Evolutionary conservation across 257 asterid species (phyloP), one percentile per base, ranked within the genome.

Genomic region (Rauvolfia tetraphylla): DNA sequence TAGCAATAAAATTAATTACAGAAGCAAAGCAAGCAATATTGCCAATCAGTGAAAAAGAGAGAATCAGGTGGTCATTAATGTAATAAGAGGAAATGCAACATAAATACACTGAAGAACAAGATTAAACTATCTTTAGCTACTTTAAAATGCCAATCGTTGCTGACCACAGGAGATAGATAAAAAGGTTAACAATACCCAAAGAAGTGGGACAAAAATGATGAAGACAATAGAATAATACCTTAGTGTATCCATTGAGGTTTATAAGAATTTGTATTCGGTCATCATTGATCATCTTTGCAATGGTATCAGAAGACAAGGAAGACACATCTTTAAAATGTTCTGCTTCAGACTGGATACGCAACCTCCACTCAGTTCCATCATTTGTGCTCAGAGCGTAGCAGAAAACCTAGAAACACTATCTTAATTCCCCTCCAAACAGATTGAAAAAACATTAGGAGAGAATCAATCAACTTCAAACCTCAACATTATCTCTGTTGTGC

Each of bases 321-420:
- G 99, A 95, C 56, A 93, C 98, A 48, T 95, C 98, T 72, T 86
- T 83, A 85, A 95, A 95, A 87, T 93, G 93, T 87, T 95, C 99
- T 17, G 89, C 90, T 85, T 95, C 98, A 44, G 96, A 85, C 80
- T 90, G 97, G 85, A 88, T 91, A 54, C 97, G 92, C 76, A 87
- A 76, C 87, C 99, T 90, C 98, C 98, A 95, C 79, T 95, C 99
- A 44, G 97, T 86, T 36, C 98, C 97, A 82, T 95, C 99, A 86
- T 90, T 93, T 33, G 95, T 90, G 79, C 99, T 95, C 78, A 95
- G 82, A 56, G 97, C 99, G 84, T 95, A 95, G 86, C 99, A 95
- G 88, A 91, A 95, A 65, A 95, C 89, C 99, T 95, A 82, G 77
- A 79, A 79, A 49, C 10, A 66, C 42, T 59, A 66, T 69, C 62